Evolutionary conservation across 306 rosid genomes (phyloP), one percentile per base, ranked within the genome.

Genomic region (Biancaea sappan): DNA sequence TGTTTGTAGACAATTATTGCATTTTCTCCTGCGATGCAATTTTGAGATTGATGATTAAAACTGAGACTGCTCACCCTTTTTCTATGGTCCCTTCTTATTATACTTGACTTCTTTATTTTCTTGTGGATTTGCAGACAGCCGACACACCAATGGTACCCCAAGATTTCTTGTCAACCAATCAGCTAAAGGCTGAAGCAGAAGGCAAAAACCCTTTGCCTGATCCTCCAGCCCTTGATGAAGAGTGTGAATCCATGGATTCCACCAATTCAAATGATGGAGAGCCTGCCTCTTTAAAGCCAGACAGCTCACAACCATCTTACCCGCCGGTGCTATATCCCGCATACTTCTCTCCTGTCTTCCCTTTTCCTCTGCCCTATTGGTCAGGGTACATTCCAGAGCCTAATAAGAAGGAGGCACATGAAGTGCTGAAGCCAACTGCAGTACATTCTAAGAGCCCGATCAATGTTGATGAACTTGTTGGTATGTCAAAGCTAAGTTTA

Each of bases 231-330:
- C 83, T 92, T 19, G 97, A 92, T 2, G 96, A 94, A 86, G 98
- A 92, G 75, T 90, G 96, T 0, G 99, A 94, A 80, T 94, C 97
- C 64, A 90, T 94, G 99, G 93, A 90, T 65, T 94, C 99, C 41
- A 83, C 87, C 28, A 91, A 91, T 86, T 92, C 99, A 75, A 92
- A 86, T 50, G 96, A 94, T 22, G 96, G 97, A 82, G 98, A 94
- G 8, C 66, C 86, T 66, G 77, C 79, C 25, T 78, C 91, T 46
- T 70, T 81, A 34, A 80, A 80, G 65, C 85, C 84, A 3, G 89
- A 92, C 12, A 84, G 35, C 63, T 71, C 84, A 32, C 89, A 81
- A 52, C 8, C 92, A 38, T 74, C 83, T 28, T 92, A 83, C 60
- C 97, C 96, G 0, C 97, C 96, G 0, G 69, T 90, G 35, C 35